These are phyloP conservation scores for Synchytrium microbalum DNA, from an alignment of 371 early-diverging fungal species.

Conservation along the genomic window DNA sequence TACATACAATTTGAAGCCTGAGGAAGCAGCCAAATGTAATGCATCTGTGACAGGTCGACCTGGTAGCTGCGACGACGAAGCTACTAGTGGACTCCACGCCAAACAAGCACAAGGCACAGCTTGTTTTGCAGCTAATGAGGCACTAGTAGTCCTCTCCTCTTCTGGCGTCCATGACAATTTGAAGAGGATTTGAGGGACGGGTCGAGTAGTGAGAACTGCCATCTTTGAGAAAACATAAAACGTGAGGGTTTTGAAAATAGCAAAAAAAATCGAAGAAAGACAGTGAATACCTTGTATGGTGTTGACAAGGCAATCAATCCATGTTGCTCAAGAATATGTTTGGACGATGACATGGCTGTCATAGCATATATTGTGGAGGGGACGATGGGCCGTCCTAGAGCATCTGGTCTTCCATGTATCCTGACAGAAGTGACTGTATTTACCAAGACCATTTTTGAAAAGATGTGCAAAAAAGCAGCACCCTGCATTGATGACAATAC, in stretches of 20 bases:
- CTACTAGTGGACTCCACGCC: background rate
- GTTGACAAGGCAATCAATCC: constrained; percentile 66
- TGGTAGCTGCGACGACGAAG: background rate
- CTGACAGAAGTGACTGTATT: constrained; percentile 59
- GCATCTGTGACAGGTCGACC: constrained; percentile 13
- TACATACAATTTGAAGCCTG: constrained; percentile 12
- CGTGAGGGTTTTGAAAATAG: background rate
- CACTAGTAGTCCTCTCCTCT: background rate
- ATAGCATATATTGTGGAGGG: constrained; percentile 54
- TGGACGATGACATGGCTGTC: constrained; percentile 52
- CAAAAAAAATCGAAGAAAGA: background rate
- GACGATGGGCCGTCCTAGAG: constrained; percentile 11
- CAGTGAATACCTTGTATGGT: constrained; percentile 53
- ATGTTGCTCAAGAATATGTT: constrained; percentile 54
- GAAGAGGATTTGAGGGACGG: constrained; percentile 60
- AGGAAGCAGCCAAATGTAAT: constrained; percentile 17
- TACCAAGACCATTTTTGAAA: constrained; percentile 60
- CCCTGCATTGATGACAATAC: constrained; percentile 44
- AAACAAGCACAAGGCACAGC: background rate
- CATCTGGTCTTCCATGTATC: constrained; percentile 48
- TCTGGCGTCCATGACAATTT: constrained; percentile 31
- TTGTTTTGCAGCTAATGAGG: constrained; percentile 1
- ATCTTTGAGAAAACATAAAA: constrained; percentile 41
- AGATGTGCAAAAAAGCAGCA: constrained; percentile 63
- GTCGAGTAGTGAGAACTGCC: constrained; percentile 66